Base-by-base conservation (phyloP, 306 rosid species). In the Cajanus cajan region DNA sequence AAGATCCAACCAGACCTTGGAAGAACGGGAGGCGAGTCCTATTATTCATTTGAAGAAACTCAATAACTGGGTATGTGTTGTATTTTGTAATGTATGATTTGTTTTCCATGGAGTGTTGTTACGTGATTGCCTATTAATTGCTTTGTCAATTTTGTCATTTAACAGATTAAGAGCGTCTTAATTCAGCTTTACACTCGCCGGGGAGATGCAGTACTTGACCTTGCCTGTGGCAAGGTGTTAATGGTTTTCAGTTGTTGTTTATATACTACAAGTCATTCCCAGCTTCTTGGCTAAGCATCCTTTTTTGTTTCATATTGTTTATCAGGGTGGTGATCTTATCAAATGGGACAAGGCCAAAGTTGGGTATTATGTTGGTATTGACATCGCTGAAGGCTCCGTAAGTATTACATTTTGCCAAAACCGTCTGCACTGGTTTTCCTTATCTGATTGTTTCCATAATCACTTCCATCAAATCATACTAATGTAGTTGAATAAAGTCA, bases 331-430 rank as follows among this genome's bases (percentile, higher is more conserved):
- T 59, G 99, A 95, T 85, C 98, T 95, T 66, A 93, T 95, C 86
- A 93, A 95, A 89, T 95, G 99, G 99, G 99, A 95, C 88, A 95
- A 95, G 82, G 97, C 99, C 33, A 95, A 87, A 84, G 48, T 95
- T 88, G 99, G 97, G 52, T 95, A 95, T 68, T 95, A 95, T 79
- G 99, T 95, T 83, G 99, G 99, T 45, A 83, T 95, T 80, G 99
- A 95, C 84, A 95, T 95, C 18, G 98, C 99, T 7, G 97, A 93
- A 57, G 99, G 99, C 73, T 95, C 99, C 0, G 99, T 91, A 84
- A 90, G 96, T 84, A 58, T 74, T 83, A 28, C 31, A 36, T 7
- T 76, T 73, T 63, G 10, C 54, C 44, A 18, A 14, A 47, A 14
- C n/a, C 77, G 52, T 16, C 31, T 68, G 61, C 10, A 6, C 54